phyloP scores from a whole-genome alignment of 768 basidiomycete species.

The Termitomyces sp. region DNA sequence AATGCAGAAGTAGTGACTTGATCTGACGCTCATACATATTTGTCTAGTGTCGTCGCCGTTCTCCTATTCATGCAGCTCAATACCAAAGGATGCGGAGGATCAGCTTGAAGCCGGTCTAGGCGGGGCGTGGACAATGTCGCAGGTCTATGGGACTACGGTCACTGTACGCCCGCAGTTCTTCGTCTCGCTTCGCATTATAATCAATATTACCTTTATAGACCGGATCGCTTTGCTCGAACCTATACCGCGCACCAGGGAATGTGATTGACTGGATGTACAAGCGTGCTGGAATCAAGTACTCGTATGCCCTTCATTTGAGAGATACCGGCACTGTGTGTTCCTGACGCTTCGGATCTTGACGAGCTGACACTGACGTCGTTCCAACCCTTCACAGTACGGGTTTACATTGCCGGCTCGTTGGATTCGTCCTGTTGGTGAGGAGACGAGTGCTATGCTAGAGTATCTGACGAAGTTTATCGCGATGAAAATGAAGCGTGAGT shows the following conservation, averaged over 20 bases:
- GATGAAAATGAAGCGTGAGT: conserved; percentile 32
- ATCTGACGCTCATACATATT: not conserved
- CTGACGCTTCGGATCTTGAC: not conserved
- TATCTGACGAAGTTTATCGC: conserved; percentile 70
- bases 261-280: conserved; percentile 68
- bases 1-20: not conserved
- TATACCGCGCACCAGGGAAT: conserved; percentile 58
- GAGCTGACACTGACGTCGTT: not conserved
- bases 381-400: conserved; percentile 52
- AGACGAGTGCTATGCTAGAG: conserved; percentile 60
- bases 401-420: conserved; percentile 68
- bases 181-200: not conserved
- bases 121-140: conserved; percentile 48
- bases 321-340: conserved; percentile 66
- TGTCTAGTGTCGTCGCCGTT: conserved; percentile 71
- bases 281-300: conserved; percentile 53
- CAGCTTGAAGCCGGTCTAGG: conserved; percentile 65
- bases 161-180: conserved; percentile 29
- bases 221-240: conserved; percentile 41
- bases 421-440: conserved; percentile 81
- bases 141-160: conserved; percentile 49
- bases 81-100: conserved; percentile 66
- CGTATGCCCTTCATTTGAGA: conserved; percentile 61
- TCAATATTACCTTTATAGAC: conserved; percentile 26
- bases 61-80: conserved; percentile 62